Conservation (phyloP, 495 filamentous ascomycete genomes). For the Hypoxylon intermedium region DNA sequence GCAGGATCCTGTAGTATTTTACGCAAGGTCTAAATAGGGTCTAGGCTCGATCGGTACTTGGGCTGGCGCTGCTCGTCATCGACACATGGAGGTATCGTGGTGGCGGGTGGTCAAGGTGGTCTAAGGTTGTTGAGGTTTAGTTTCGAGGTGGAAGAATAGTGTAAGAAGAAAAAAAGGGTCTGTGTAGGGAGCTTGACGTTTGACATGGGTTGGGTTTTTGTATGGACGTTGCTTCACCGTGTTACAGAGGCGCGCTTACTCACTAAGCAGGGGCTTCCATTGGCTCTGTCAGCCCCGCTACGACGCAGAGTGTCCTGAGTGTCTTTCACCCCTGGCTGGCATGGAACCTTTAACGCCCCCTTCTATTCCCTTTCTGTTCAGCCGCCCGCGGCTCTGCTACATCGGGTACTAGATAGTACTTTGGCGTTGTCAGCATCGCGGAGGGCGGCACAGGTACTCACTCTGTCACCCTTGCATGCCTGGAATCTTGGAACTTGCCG, state of each 20-base stretch:
- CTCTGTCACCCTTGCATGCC: constrained; percentile 4
- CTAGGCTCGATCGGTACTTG: too few relatives aligned
- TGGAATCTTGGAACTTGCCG: constrained; percentile 17
- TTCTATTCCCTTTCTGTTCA: constrained; percentile 23
- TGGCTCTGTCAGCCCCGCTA: constrained; percentile 21
- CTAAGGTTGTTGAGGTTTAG: constrained; percentile 6
- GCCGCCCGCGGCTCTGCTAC: constrained; percentile 33
- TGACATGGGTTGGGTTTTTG: constrained; percentile 42
- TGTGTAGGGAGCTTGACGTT: constrained; percentile 37
- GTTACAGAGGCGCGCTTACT: constrained; percentile 42
- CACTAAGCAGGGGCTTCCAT: constrained; percentile 25
- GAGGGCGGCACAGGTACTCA: background rate
- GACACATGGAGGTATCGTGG: constrained; percentile 4
- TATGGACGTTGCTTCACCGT: constrained; percentile 41
- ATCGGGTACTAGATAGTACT: constrained; percentile 15
- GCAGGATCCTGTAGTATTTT: constrained; percentile 4
- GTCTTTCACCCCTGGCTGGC: constrained; percentile 26
- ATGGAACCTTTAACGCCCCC: constrained; percentile 29
- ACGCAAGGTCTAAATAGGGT: too few relatives aligned
- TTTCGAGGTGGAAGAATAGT: constrained; percentile 26
- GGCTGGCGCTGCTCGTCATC: background rate
- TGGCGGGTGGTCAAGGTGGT: constrained; percentile 3
- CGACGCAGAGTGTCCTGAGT: constrained; percentile 25
- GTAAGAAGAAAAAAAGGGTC: too few relatives aligned
- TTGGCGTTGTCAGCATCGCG: background rate